These are phyloP conservation scores for Ogataea wickerhamii DNA, from an alignment of 805 yeast genomes.

Conservation along the genomic window DNA sequence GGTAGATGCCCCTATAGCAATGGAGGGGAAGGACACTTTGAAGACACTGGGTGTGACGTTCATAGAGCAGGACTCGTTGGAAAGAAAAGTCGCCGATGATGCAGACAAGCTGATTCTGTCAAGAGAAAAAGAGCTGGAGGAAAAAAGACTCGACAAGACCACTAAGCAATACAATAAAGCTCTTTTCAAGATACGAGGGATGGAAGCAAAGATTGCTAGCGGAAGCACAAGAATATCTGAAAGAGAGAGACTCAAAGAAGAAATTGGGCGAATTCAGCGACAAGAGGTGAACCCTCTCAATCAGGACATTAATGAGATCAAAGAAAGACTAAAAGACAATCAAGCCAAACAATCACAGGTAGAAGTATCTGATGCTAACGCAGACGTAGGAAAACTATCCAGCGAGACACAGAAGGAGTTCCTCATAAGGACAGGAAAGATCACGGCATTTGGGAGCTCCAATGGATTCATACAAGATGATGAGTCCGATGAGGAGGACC, in stretches of 20 bases:
- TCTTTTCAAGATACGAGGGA: slow-evolving; percentile 38
- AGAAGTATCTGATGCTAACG: slow-evolving; percentile 12
- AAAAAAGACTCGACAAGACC: slow-evolving; percentile 70
- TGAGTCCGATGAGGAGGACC: slow-evolving; percentile 23
- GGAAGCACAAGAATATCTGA: slow-evolving; percentile 64
- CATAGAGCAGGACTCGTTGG: slow-evolving; percentile 80
- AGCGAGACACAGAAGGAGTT: slow-evolving; percentile 81
- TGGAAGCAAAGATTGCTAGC: slow-evolving; percentile 47
- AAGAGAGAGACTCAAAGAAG: slow-evolving; percentile 49
- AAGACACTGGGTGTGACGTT: slow-evolving; percentile 50
- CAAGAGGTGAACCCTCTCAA: slow-evolving; percentile 51
- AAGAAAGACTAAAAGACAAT: slow-evolving; percentile 34
- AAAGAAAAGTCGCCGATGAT: slow-evolving; percentile 60
- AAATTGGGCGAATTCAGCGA: slow-evolving; percentile 47
- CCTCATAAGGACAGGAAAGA: slow-evolving; percentile 82
- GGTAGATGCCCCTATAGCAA: slow-evolving; percentile 1
- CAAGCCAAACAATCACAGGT: slow-evolving; percentile 10
- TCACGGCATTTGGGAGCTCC: slow-evolving; percentile 86
- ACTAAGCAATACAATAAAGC: slow-evolving; percentile 43
- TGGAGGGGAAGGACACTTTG: slow-evolving; percentile 21
- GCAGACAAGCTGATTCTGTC: slow-evolving; percentile 61
- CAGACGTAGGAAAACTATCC: slow-evolving; percentile 38
- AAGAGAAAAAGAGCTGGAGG: slow-evolving; percentile 70
- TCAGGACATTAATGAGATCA: slow-evolving; percentile 62
- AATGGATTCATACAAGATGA: slow-evolving; percentile 51